A percentile compares a stretch with the other conserved stretches of the same genome.
Conservation (phyloP, 2,329 filamentous ascomycete species). For the Aureobasidium leucospermi region DNA sequence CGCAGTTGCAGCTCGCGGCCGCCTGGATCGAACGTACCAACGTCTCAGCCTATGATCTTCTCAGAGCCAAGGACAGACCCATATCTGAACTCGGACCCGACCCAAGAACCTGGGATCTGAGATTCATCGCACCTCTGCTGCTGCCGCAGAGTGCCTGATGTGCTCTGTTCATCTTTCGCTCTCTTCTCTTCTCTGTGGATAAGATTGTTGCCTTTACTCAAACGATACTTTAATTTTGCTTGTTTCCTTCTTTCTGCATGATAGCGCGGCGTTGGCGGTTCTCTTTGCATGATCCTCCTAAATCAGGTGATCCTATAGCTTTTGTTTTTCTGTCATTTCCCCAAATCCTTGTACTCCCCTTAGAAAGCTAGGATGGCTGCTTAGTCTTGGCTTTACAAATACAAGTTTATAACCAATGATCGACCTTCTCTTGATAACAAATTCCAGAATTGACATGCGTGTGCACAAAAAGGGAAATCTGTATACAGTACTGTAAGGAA, state of each 20-base stretch:
- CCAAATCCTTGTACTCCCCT: neutral
- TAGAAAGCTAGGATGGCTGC: no score
- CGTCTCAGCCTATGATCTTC: neutral
- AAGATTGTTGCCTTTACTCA: neutral
- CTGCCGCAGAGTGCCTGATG: slow-evolving; percentile 6
- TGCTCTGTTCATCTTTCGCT: neutral
- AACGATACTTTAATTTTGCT: neutral
- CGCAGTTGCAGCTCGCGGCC: slow-evolving; percentile 7
- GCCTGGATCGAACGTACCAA: slow-evolving; percentile 9
- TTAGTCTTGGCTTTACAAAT: no score
- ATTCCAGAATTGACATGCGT: no score
- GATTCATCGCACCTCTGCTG: slow-evolving; percentile 8
- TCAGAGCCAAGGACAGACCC: neutral
- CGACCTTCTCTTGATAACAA: no score
- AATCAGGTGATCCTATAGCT: neutral
- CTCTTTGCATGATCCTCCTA: neutral
- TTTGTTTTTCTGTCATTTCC: no score
- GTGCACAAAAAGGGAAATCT: no score
- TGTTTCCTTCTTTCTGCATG: neutral
- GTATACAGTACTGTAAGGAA: no score
- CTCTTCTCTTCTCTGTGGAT: neutral
- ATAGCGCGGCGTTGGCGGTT: slow-evolving; percentile 13
- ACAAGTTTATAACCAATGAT: neutral
- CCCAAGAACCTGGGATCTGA: slow-evolving; percentile 9
- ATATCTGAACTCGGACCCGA: neutral